phyloP scores from a whole-genome alignment of 2,329 filamentous ascomycete genomes.

The Penicillium sp. region DNA sequence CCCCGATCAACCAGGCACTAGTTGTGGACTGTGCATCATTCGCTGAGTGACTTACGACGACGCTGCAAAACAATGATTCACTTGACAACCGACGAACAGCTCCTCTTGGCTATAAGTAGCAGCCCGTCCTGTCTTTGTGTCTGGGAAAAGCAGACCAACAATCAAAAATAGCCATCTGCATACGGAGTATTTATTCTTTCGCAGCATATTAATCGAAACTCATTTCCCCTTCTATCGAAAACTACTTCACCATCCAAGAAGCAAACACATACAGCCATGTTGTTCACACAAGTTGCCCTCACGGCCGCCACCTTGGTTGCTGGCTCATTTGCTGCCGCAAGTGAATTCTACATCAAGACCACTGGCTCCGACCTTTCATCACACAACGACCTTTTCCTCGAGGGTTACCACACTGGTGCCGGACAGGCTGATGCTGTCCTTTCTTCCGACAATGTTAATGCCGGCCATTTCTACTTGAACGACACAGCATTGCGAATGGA shows the following conservation, averaged over 20 bases:
- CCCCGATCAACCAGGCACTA: background rate
- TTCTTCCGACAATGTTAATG: conserved; percentile 19
- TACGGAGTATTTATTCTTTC: no score
- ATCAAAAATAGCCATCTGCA: background rate
- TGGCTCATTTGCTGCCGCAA: conserved; percentile 23
- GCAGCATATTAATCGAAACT: background rate
- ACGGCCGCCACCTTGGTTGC: conserved; percentile 27
- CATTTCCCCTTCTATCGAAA: background rate
- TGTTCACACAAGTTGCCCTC: conserved; percentile 9
- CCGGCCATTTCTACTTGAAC: conserved; percentile 29
- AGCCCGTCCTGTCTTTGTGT: background rate
- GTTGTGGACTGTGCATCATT: background rate
- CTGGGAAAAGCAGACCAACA: no score
- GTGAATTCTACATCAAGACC: conserved; percentile 33
- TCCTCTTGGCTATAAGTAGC: background rate
- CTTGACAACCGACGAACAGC: background rate
- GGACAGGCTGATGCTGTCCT: conserved; percentile 37
- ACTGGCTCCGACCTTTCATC: conserved; percentile 20
- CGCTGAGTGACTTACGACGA: no score
- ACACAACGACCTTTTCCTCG: conserved; percentile 35
- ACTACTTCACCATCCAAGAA: background rate
- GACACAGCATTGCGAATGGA: conserved; percentile 30
- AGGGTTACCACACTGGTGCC: conserved; percentile 39
- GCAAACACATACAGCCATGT: background rate
- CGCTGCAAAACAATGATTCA: background rate